A percentile compares a stretch with the other conserved stretches of the same genome.
Evolutionary conservation across 306 rosid species (phyloP).

Genomic region (Medicago lupulina): DNA sequence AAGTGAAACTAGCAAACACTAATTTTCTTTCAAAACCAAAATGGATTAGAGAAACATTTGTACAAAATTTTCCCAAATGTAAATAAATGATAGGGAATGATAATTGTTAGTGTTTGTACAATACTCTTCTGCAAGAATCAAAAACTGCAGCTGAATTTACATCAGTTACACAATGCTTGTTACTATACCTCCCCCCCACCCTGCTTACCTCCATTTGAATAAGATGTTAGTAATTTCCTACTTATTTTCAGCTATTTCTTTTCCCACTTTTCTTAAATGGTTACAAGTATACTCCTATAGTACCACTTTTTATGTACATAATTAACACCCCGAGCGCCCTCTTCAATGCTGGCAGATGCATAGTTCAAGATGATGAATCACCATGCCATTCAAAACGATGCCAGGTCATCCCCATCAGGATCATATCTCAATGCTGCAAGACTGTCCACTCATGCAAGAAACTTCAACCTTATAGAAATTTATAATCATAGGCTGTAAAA

Average conservation of each 20-base stretch:
- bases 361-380: constrained; percentile 17
- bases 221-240: constrained; percentile 62
- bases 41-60: constrained; percentile 37
- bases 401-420: constrained; percentile 33
- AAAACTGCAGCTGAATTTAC: constrained; percentile 55
- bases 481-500: constrained; percentile 42
- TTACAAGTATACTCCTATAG: constrained; percentile 58
- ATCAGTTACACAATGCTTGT: constrained; percentile 42
- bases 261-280: constrained; percentile 58
- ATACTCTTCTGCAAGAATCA: constrained; percentile 44
- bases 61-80: constrained; percentile 39
- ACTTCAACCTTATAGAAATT: constrained; percentile 34
- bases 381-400: constrained; percentile 26
- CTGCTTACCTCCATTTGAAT: constrained; percentile 40
- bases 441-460: constrained; percentile 39
- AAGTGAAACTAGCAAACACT: background rate
- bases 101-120: constrained; percentile 55
- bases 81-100: constrained; percentile 27
- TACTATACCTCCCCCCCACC: constrained; percentile 41
- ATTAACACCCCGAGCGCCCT: constrained; percentile 54
- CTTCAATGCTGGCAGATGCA: constrained; percentile 50
- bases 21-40: constrained; percentile 11
- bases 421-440: constrained; percentile 30
- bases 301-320: constrained; percentile 65
- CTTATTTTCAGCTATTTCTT: constrained; percentile 54